Conservation (phyloP, 371 early-diverging fungal genomes). For the Mortierella sp. region DNA sequence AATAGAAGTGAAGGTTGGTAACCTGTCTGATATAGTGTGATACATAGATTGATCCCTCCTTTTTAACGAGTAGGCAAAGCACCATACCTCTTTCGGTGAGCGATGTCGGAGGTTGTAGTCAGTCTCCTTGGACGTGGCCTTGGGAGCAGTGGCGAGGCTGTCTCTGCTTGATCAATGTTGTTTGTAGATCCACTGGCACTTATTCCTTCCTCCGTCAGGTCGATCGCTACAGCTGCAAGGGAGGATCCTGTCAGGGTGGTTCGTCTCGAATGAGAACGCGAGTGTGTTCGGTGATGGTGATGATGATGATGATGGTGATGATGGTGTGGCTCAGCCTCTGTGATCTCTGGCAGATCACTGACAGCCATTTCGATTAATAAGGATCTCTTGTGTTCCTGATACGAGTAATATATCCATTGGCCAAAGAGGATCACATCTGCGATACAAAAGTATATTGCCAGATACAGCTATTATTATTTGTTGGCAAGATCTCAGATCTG, state of each 20-base stretch:
- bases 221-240: background rate
- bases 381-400: constrained; percentile 19
- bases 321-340: constrained; percentile 25
- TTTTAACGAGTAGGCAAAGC: background rate
- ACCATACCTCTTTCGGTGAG: constrained; percentile 48
- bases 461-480: constrained; percentile 54
- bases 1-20: background rate
- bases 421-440: constrained; percentile 61
- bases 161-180: constrained; percentile 18
- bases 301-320: constrained; percentile 21
- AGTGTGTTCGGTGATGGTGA: constrained; percentile 7
- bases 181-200: background rate
- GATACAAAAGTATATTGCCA: constrained; percentile 67
- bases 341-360: constrained; percentile 25
- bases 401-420: constrained; percentile 66
- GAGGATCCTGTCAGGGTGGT: background rate
- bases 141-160: constrained; percentile 17
- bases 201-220: background rate
- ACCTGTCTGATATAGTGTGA: background rate
- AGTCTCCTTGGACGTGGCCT: constrained; percentile 28
- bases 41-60: too few species aligned
- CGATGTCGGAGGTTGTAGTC: constrained; percentile 41
- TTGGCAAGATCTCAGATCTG: background rate
- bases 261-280: constrained; percentile 10
- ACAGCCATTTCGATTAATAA: constrained; percentile 20